Evolutionary conservation across 2,329 filamentous ascomycete species (phyloP).

Genomic region (Phialocephala sp.): DNA sequence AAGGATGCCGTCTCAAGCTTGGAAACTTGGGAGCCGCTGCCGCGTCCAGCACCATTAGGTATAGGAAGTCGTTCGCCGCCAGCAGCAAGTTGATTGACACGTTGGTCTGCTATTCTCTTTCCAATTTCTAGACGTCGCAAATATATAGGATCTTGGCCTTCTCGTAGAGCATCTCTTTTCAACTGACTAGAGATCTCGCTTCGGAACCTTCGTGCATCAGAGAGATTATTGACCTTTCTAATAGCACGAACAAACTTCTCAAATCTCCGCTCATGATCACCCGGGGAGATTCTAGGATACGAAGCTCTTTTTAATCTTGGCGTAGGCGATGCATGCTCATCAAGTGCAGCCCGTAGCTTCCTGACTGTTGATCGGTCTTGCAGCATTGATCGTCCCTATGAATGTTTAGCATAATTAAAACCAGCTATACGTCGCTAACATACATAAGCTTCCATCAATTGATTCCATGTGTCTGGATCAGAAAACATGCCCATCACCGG

Average conservation of each 20-base stretch:
- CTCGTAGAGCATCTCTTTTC: slow-evolving; percentile 79
- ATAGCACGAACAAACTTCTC: slow-evolving; percentile 93
- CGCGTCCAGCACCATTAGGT: slow-evolving; percentile 35
- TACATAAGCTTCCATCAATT: slow-evolving; percentile 85
- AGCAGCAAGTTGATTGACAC: slow-evolving; percentile 79
- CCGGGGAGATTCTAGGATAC: slow-evolving; percentile 79
- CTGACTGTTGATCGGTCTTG: slow-evolving; percentile 96
- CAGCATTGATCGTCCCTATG: slow-evolving; percentile 76
- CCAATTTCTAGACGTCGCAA: slow-evolving; percentile 89
- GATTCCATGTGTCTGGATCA: slow-evolving; percentile 97
- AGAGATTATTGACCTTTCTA: slow-evolving; percentile 85
- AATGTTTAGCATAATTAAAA: slow-evolving; percentile 23
- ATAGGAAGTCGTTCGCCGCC: slow-evolving; percentile 50
- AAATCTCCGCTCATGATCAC: slow-evolving; percentile 90
- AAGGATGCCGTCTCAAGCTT: slow-evolving; percentile 77
- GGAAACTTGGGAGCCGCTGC: slow-evolving; percentile 52
- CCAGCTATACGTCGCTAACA: slow-evolving; percentile 28
- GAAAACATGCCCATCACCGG: slow-evolving; percentile 81
- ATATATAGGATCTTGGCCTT: slow-evolving; percentile 84
- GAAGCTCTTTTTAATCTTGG: slow-evolving; percentile 67
- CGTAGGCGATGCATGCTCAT: slow-evolving; percentile 88
- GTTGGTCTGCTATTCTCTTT: slow-evolving; percentile 87
- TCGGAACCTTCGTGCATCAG: slow-evolving; percentile 89
- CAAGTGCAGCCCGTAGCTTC: slow-evolving; percentile 87
- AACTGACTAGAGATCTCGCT: slow-evolving; percentile 92